phyloP scores from a whole-genome alignment of 2,329 filamentous ascomycete species.

The Cladosporium austrohemisphaericum region DNA sequence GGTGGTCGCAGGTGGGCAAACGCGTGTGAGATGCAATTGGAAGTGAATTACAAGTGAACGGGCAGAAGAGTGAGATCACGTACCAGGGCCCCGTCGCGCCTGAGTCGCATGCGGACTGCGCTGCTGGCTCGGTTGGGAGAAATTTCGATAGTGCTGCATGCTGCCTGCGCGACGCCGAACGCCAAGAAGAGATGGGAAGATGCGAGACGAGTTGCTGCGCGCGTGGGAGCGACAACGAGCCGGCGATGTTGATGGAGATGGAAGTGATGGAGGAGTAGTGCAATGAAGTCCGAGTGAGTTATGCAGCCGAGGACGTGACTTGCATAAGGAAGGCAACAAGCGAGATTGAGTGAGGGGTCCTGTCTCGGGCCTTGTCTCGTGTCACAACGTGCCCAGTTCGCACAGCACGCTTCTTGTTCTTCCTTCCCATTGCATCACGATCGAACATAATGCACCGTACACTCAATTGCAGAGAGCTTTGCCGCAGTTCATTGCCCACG shows the following conservation, averaged over 20 bases:
- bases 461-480: no score
- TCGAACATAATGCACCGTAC: no score
- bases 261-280: background rate
- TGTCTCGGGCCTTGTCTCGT: no score
- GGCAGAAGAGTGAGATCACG: slow-evolving; percentile 15
- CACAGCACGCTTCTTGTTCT: no score
- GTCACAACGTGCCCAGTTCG: no score
- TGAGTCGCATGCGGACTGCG: slow-evolving; percentile 25
- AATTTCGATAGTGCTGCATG: slow-evolving; percentile 47
- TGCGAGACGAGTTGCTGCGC: slow-evolving; percentile 13
- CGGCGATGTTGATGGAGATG: background rate
- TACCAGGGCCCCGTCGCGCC: slow-evolving; percentile 44
- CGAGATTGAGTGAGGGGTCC: no score
- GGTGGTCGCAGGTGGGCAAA: background rate
- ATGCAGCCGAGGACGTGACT: no score
- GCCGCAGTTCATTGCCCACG: no score
- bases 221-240: background rate
- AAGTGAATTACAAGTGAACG: no score
- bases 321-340: no score
- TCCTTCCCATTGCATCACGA: no score
- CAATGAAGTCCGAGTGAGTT: no score
- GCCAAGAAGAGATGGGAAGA: slow-evolving; percentile 16
- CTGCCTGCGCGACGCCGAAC: slow-evolving; percentile 26
- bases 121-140: slow-evolving; percentile 38
- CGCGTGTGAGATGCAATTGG: background rate